Percentiles rank a stretch among this genome's conserved stretches.
Conservation (phyloP, 805 yeast species). For the Wickerhamia fluorescens region DNA sequence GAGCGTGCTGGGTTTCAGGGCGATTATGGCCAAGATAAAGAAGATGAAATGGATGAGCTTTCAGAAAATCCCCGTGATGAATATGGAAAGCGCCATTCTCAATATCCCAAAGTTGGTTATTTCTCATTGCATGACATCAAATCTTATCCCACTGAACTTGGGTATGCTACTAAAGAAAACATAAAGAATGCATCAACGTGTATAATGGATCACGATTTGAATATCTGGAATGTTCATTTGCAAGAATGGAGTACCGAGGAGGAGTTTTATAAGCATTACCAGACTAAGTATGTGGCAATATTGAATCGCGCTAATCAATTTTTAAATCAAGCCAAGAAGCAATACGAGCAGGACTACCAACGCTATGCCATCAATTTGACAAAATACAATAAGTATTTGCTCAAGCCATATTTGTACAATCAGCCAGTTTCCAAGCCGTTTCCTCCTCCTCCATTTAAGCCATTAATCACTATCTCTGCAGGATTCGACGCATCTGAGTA, state of each 20-base stretch:
- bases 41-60: conserved; percentile 29
- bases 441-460: conserved; percentile 34
- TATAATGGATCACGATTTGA: conserved; percentile 67
- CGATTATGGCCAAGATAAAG: conserved; percentile 42
- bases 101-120: conserved; percentile 64
- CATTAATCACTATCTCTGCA: conserved; percentile 67
- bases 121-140: conserved; percentile 81
- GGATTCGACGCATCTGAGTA: conserved; percentile 86
- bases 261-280: conserved; percentile 59
- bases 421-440: conserved; percentile 22
- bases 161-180: conserved; percentile 65
- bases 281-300: conserved; percentile 51
- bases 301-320: conserved; percentile 63
- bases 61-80: conserved; percentile 35
- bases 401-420: conserved; percentile 24
- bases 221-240: conserved; percentile 79
- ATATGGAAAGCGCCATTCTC: conserved; percentile 38
- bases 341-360: conserved; percentile 31
- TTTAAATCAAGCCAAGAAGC: conserved; percentile 41
- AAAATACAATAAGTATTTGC: conserved; percentile 24
- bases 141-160: conserved; percentile 78
- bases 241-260: conserved; percentile 56
- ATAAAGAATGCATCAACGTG: conserved; percentile 75
- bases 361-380: conserved; percentile 18
- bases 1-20: conserved; percentile 57